Conservation (phyloP, 2,329 filamentous ascomycete species). For the Coccinonectria pachysandricola region DNA sequence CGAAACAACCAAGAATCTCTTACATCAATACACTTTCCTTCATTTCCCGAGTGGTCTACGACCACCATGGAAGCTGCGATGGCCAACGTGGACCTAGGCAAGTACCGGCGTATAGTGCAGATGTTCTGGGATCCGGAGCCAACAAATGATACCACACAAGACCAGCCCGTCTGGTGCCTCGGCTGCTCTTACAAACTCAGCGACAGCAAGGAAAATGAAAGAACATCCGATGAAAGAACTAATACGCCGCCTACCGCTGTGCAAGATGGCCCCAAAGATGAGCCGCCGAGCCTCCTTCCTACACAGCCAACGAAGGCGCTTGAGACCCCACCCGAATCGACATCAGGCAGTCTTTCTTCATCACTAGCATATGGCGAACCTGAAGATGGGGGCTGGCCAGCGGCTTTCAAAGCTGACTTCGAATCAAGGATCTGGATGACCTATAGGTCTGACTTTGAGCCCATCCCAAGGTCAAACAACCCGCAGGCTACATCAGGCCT, state of each 20-base stretch:
- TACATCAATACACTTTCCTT: no score
- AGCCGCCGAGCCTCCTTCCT: constrained; percentile 10
- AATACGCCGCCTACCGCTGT: no score
- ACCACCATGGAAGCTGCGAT: constrained; percentile 26
- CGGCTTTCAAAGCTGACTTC: constrained; percentile 80
- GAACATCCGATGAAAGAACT: no score
- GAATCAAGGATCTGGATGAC: constrained; percentile 94
- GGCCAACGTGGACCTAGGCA: constrained; percentile 60
- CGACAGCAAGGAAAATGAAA: no score
- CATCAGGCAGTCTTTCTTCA: constrained; percentile 41
- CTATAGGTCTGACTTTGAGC: constrained; percentile 77
- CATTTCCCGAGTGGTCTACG: no score
- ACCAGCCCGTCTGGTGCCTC: constrained; percentile 76
- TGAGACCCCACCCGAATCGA: constrained; percentile 38
- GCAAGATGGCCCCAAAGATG: no score
- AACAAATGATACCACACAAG: constrained; percentile 59
- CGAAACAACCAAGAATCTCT: no score
- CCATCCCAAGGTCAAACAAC: constrained; percentile 70
- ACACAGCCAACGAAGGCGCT: constrained; percentile 21
- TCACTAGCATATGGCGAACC: constrained; percentile 39
- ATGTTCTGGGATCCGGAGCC: constrained; percentile 90
- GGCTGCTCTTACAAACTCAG: constrained; percentile 40
- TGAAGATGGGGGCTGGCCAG: constrained; percentile 61
- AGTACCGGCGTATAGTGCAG: constrained; percentile 71
- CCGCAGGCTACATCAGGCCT: constrained; percentile 60